Base-by-base conservation (phyloP, 2,329 filamentous ascomycete genomes). In the Coniochaeta ligniaria region DNA sequence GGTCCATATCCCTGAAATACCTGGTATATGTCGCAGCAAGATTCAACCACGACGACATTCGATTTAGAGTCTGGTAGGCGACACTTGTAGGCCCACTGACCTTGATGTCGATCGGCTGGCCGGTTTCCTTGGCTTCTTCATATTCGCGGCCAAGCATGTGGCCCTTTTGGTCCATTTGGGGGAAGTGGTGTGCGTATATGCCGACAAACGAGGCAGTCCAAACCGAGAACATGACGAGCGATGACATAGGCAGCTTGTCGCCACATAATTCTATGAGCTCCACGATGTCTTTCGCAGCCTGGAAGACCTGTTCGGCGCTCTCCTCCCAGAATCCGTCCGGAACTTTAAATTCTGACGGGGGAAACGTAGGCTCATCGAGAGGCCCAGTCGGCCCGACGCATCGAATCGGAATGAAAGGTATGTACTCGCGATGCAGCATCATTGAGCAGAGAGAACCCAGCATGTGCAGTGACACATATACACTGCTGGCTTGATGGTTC, bases 191-290 rank as follows among this genome's bases (percentile, higher is more conserved):
- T 12, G 83, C 84, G 69, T 91, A 91, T 2, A 89, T 78, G 36
- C 85, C 85, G 17, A 84, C 79, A 66, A 89, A 88, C 0, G 83
- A 82, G 0, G 87, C 86, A 12, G 82, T 83, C 78, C 87, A 91
- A 43, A 88, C 78, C 2, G 87, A 83, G 67, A 89, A 91, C 3
- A 84, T 80, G 3, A 87, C 81, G 36, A 90, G 80, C 0, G 87
- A 86, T 1, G 88, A 91, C 70, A 90, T 83, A 1, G 87, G 84
- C 1, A 90, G 74, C 60, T 83, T 83, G 60, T 83, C 75, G 60
- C 85, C 79, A 66, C 84, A 87, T 4, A 85, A 83, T 16, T 82
- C 78, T 17, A 89, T 81, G 31, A 92, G 75, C 59, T 89, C 82
- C 50, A 88, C 79, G 62, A 91, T 86, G 26, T 86, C 82, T 58